Conservation (phyloP, 2,329 filamentous ascomycete genomes). For the Phaeoacremonium minimum region DNA sequence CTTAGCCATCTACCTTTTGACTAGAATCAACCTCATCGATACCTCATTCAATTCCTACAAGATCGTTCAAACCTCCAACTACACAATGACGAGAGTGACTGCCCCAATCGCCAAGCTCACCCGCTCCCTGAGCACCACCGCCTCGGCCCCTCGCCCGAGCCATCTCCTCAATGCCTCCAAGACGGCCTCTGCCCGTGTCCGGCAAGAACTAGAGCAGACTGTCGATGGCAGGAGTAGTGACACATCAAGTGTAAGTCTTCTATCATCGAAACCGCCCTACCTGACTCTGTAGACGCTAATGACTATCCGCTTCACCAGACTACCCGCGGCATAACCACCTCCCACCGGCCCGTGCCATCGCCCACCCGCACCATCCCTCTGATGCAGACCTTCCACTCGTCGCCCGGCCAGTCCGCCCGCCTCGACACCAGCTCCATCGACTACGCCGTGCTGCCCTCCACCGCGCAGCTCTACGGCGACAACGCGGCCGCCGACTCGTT, state of each 20-base stretch:
- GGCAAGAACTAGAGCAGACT: conserved; percentile 43
- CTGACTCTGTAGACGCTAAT: background rate
- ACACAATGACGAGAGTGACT: conserved; percentile 44
- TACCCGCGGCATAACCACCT: conserved; percentile 37
- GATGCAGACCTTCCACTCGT: conserved; percentile 60
- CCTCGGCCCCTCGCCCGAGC: conserved; percentile 26
- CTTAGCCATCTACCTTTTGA: background rate
- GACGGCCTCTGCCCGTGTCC: conserved; percentile 33
- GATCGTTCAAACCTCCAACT: background rate
- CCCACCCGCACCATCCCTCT: conserved; percentile 43
- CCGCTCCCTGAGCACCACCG: conserved; percentile 39
- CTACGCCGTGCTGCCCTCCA: conserved; percentile 46
- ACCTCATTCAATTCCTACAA: background rate
- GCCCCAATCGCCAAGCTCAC: conserved; percentile 44
- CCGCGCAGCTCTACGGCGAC: conserved; percentile 22
- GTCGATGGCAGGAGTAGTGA: conserved; percentile 27
- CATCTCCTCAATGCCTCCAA: conserved; percentile 29
- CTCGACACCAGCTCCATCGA: conserved; percentile 38
- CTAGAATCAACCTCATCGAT: background rate
- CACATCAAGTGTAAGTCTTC: conserved; percentile 33
- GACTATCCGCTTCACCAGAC: too few species aligned
- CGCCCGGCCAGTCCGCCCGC: conserved; percentile 30
- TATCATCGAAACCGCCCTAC: background rate
- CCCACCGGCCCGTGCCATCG: conserved; percentile 38
- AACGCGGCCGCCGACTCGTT: conserved; percentile 24